Base-by-base conservation (phyloP, 805 yeast species). In the Metschnikowia dekortorum region DNA sequence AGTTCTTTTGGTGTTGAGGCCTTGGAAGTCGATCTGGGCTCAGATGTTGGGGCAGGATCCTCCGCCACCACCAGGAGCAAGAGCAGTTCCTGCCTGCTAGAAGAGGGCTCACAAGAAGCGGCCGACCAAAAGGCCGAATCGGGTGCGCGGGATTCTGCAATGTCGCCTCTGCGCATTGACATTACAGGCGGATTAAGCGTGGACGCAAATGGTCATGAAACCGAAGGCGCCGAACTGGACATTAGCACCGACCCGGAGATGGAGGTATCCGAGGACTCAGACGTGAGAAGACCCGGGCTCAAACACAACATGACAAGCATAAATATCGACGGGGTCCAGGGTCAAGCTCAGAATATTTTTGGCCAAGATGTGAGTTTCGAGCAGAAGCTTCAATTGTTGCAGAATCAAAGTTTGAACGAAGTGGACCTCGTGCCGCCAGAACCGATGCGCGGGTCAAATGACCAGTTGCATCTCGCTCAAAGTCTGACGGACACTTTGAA, bases 401-500 rank as follows among this genome's bases (percentile, higher is more conserved):
- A 57, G 30, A 59, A 65, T 47, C 58, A 55, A 26, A 67, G 70
- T 40, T 37, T 29, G 34, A 60, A 52, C 16, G 57, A 54, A 9
- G 52, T 47, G 48, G 59, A 39, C 14, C 55, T 39, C 28, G 50
- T 13, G 47, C 48, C n/a, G 22, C 42, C 43, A 36, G 28, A 30
- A 7, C 9, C 33, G 11, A 36, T 29, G 9, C 44, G 22, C 13
- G 38, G 38, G 40, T 28, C 36, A 6, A 41, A 38, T 14, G 35
- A 49, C 2, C 39, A 42, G 29, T 47, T 39, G 6, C 47, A 45
- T 9, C 48, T 49, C 39, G 45, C 39, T 8, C 50, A 53, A 36
- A 41, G 49, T 39, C 66, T 65, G 58, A 61, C 62, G 5, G 71
- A 68, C 38, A 62, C 66, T 2, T 52, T 64, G 33, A 56, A 61